phyloP scores from a whole-genome alignment of 495 filamentous ascomycete genomes.

The Extremus antarcticus region DNA sequence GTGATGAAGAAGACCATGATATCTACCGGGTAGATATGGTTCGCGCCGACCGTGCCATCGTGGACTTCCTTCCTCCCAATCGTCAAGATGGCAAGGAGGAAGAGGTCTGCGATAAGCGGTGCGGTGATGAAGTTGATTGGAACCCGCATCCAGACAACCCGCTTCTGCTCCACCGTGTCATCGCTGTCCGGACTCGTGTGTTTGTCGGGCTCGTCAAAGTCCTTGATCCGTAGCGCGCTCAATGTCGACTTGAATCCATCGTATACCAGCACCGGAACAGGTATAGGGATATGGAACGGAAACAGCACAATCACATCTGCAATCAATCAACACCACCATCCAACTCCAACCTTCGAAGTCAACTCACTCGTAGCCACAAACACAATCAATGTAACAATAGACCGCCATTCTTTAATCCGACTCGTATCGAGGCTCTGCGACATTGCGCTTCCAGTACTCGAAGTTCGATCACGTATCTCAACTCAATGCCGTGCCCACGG shows the following conservation, averaged over 20 bases:
- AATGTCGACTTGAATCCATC: conserved; percentile 35
- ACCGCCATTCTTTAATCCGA: conserved; percentile 47
- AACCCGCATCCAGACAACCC: conserved; percentile 38
- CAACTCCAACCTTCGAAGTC: too few relatives aligned
- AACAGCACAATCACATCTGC: conserved; percentile 54
- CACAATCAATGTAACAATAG: conserved; percentile 52
- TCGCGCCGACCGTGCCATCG: conserved; percentile 49
- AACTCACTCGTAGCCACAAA: conserved; percentile 56
- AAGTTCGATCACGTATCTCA: too few relatives aligned
- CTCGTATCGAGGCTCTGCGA: conserved; percentile 36
- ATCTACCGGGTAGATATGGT: conserved; percentile 50
- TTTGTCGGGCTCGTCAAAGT: neutral
- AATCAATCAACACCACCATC: too few relatives aligned
- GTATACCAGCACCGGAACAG: conserved; percentile 38
- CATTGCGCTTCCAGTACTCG: too few relatives aligned
- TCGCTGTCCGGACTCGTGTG: conserved; percentile 4
- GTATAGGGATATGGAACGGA: conserved; percentile 50
- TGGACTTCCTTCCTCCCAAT: conserved; percentile 51
- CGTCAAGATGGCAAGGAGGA: conserved; percentile 50
- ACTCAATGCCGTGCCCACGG: neutral
- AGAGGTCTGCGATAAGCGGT: conserved; percentile 53
- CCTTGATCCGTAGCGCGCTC: conserved; percentile 36
- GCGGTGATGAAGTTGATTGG: conserved; percentile 59
- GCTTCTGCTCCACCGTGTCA: conserved; percentile 11
- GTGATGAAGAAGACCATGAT: conserved; percentile 61